Percentiles rank a stretch among this genome's conserved stretches.
phyloP scores from a whole-genome alignment of 306 rosid genomes.

The Myrica gale region DNA sequence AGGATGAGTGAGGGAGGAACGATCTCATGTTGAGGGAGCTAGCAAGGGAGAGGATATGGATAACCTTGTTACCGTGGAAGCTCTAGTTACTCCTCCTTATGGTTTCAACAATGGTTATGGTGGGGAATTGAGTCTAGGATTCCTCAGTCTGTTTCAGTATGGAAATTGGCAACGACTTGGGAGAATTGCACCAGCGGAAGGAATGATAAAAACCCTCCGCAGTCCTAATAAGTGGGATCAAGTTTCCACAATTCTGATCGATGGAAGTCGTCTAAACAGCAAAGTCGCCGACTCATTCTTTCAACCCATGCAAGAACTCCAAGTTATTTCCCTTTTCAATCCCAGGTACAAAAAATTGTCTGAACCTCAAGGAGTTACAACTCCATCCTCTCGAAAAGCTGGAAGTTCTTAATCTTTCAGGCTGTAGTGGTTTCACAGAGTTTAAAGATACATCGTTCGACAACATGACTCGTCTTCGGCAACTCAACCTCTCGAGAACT shows the following conservation, averaged over 20 bases:
- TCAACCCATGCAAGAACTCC: neutral
- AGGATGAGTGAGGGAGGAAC: too few species aligned
- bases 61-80: constrained; percentile 3
- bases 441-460: constrained; percentile 25
- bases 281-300: constrained; percentile 15
- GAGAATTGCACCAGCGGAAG: constrained; percentile 12
- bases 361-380: constrained; percentile 13
- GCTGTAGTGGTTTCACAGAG: constrained; percentile 24
- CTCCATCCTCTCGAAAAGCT: constrained; percentile 21
- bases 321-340: constrained; percentile 26
- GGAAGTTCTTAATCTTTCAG: constrained; percentile 34
- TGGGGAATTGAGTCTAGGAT: constrained; percentile 22
- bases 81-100: neutral
- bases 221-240: constrained; percentile 2
- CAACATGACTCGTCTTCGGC: constrained; percentile 22
- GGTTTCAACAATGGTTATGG: neutral
- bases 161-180: constrained; percentile 26
- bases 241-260: constrained; percentile 26
- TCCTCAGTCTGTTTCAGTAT: constrained; percentile 26
- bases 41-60: too few species aligned
- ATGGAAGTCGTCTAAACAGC: constrained; percentile 27
- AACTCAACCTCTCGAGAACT: constrained; percentile 33
- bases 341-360: constrained; percentile 26
- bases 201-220: constrained; percentile 27
- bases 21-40: too few species aligned